These are phyloP conservation scores for Tetracentron sinense DNA, from an alignment of 164 flowering plant genomes.

Conservation along the genomic window DNA sequence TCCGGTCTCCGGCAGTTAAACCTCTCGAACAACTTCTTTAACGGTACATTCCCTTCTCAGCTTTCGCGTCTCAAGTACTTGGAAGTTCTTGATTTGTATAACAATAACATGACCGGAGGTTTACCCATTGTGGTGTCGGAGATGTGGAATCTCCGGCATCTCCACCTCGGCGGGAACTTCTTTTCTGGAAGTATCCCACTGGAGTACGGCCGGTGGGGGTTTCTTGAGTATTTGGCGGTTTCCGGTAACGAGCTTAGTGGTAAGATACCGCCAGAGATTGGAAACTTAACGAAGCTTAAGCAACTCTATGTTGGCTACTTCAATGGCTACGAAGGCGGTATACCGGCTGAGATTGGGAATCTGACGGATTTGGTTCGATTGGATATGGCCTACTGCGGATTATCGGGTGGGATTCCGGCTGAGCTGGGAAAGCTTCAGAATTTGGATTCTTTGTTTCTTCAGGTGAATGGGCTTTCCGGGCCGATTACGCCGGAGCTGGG, in stretches of 20 bases:
- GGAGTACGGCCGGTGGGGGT: constrained; percentile 55
- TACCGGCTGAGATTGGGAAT: constrained; percentile 79
- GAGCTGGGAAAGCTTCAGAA: constrained; percentile 71
- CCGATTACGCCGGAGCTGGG: constrained; percentile 63
- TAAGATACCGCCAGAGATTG: constrained; percentile 63
- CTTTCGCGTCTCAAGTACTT: constrained; percentile 40
- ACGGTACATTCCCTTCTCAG: constrained; percentile 48
- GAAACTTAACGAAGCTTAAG: constrained; percentile 57
- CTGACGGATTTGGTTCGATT: constrained; percentile 54
- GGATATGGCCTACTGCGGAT: constrained; percentile 78
- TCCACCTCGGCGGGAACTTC: constrained; percentile 88
- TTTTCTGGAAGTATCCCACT: constrained; percentile 69
- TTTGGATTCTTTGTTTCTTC: constrained; percentile 76
- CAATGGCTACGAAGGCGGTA: constrained; percentile 63
- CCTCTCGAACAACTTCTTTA: constrained; percentile 73
- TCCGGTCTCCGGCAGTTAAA: constrained; percentile 51
- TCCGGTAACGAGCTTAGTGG: constrained; percentile 87
- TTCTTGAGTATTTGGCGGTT: constrained; percentile 77
- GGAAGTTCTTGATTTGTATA: constrained; percentile 66
- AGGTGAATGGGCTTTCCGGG: constrained; percentile 77
- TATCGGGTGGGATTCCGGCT: constrained; percentile 74
- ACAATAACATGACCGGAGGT: constrained; percentile 75
- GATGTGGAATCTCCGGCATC: constrained; percentile 48
- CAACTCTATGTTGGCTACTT: constrained; percentile 84
- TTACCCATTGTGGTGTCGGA: constrained; percentile 49